These are phyloP conservation scores for Termitomyces sp. DNA, from an alignment of 768 basidiomycete genomes.

Conservation along the genomic window DNA sequence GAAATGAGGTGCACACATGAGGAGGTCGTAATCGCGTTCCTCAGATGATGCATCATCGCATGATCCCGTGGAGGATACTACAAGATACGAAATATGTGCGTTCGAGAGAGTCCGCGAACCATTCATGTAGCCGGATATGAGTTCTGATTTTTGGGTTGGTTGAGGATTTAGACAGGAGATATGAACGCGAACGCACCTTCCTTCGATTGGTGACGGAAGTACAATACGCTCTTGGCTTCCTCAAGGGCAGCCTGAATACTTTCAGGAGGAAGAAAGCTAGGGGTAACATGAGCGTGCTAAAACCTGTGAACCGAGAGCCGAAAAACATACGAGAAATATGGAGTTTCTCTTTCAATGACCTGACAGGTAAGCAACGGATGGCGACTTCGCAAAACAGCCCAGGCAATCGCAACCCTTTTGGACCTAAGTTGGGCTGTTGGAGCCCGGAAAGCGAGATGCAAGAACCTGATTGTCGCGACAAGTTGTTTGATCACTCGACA, in stretches of 20 bases:
- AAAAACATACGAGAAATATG: constrained; percentile 45
- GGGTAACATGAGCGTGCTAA: background rate
- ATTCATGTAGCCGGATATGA: constrained; percentile 56
- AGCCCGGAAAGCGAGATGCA: constrained; percentile 24
- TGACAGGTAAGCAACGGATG: constrained; percentile 53
- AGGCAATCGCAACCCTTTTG: constrained; percentile 39
- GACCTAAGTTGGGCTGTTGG: constrained; percentile 14
- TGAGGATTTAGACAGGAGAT: background rate
- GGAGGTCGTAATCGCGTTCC: constrained; percentile 28
- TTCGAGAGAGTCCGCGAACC: constrained; percentile 53
- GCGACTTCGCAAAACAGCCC: constrained; percentile 51
- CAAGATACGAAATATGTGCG: constrained; percentile 43
- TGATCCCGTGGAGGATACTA: constrained; percentile 18
- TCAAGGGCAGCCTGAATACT: constrained; percentile 30
- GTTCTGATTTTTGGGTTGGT: constrained; percentile 17
- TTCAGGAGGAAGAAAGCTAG: constrained; percentile 36
- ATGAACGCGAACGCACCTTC: constrained; percentile 28
- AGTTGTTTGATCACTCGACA: background rate
- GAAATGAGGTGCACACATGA: constrained; percentile 61
- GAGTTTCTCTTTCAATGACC: constrained; percentile 31
- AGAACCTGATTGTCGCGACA: constrained; percentile 18
- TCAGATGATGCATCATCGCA: constrained; percentile 3
- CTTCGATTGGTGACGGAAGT: constrained; percentile 32
- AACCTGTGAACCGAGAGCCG: background rate
- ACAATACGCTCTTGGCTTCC: constrained; percentile 35